Evolutionary conservation across 306 rosid species (phyloP).

Genomic region (Canavalia gladiata): DNA sequence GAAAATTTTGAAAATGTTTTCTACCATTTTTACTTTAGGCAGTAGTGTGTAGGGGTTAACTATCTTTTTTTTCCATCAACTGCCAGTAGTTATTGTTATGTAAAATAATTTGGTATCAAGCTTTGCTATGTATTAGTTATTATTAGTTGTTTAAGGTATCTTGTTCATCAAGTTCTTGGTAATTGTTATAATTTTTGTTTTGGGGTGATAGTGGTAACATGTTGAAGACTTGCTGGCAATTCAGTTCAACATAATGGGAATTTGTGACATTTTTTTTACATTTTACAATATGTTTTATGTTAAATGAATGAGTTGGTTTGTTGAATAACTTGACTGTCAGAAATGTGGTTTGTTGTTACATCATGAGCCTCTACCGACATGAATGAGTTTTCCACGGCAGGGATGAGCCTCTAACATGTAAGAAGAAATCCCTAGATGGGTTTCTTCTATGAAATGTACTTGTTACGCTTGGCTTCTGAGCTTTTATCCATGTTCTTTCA

Average conservation of each 20-base stretch:
- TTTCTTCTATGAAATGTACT: conserved; percentile 56
- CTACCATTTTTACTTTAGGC: not conserved
- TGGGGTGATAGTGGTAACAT: not conserved
- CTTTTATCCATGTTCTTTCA: not conserved
- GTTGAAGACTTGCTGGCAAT: not conserved
- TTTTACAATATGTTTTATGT: not conserved
- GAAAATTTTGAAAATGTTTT: not conserved
- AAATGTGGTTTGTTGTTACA: not conserved
- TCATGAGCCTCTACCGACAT: not conserved
- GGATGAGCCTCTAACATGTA: conserved; percentile 66
- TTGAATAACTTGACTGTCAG: not conserved
- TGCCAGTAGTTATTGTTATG: not conserved
- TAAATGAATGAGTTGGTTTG: not conserved
- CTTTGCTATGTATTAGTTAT: not conserved
- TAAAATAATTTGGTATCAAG: not conserved
- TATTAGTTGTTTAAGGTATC: not conserved
- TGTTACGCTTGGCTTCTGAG: conserved; percentile 81
- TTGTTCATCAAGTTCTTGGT: not conserved
- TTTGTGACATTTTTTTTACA: not conserved
- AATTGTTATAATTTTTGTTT: not conserved
- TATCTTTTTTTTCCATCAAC: not conserved
- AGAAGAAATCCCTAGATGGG: conserved; percentile 44
- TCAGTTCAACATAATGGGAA: not conserved
- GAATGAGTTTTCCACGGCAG: not conserved
- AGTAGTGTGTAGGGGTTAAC: not conserved